phyloP scores from a whole-genome alignment of 176 grass and related monocot genomes.

The Triticum urartu region DNA sequence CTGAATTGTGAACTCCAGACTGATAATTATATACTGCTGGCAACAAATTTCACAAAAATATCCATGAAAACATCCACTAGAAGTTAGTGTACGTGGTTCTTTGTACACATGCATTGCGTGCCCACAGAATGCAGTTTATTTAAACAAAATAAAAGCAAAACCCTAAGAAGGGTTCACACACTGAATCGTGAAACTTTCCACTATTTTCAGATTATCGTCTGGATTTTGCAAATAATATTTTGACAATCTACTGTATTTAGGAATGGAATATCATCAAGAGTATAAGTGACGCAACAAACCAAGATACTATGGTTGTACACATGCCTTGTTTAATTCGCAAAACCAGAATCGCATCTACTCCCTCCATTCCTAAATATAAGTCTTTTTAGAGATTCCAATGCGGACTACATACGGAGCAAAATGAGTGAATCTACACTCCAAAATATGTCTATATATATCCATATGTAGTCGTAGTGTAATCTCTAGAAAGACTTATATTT shows the following conservation, averaged over 20 bases:
- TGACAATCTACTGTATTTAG: not conserved
- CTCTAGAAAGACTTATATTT: too few species aligned
- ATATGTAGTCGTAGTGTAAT: too few species aligned
- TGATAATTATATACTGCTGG: not conserved
- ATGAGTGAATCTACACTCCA: too few species aligned
- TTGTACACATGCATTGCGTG: not conserved
- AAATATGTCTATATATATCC: too few species aligned
- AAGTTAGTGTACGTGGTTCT: not conserved
- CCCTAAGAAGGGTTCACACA: not conserved
- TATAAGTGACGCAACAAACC: too few species aligned
- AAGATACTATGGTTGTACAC: too few species aligned
- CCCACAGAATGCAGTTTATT: not conserved
- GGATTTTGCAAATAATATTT: not conserved
- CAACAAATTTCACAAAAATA: conserved; percentile 1
- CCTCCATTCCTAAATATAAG: too few species aligned
- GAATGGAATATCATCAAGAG: not conserved
- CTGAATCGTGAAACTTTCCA: not conserved
- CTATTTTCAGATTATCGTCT: conserved; percentile 12
- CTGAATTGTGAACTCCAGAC: not conserved
- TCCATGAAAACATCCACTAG: not conserved
- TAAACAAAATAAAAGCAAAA: not conserved
- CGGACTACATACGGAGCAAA: too few species aligned
- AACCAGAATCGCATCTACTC: too few species aligned
- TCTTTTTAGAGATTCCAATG: too few species aligned
- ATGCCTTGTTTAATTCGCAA: too few species aligned